Percentiles rank a stretch among this genome's conserved stretches.
Conservation (phyloP, 2,329 filamentous ascomycete species). For the Cladosporium sp. region DNA sequence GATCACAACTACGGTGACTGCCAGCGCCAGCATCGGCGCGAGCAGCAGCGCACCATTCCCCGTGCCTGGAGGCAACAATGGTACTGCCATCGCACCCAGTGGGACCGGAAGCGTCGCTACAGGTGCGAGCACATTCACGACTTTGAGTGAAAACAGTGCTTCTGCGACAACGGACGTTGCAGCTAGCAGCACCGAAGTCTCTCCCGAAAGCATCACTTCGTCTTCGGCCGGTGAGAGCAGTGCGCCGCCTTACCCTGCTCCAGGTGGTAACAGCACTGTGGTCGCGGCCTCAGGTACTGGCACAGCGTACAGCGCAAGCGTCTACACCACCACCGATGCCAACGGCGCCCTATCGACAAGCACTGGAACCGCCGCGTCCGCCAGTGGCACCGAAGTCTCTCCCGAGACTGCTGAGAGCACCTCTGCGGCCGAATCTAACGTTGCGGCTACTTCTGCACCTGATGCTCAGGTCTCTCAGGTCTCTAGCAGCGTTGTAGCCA, state of each 20-base stretch:
- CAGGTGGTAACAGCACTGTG: neutral
- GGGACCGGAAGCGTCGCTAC: neutral
- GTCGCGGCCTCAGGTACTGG: neutral
- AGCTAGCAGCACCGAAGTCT: neutral
- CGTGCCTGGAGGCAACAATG: conserved; percentile 4
- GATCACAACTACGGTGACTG: neutral
- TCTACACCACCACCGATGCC: neutral
- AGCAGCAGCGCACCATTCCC: neutral
- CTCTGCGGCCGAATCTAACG: neutral
- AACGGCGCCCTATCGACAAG: neutral
- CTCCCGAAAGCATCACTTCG: neutral
- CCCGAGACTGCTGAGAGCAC: neutral
- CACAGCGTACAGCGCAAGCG: neutral
- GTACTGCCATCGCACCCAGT: neutral
- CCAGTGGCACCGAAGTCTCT: neutral
- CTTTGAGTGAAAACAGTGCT: neutral
- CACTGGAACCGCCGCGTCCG: neutral
- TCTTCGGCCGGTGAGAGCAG: neutral
- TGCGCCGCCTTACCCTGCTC: neutral
- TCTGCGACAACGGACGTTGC: neutral
- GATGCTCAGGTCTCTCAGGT: neutral
- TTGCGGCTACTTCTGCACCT: neutral
- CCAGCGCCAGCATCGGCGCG: neutral
- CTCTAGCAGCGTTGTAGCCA: neutral
- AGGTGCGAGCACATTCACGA: neutral